phyloP scores from a whole-genome alignment of 495 filamentous ascomycete genomes.

The Hypoxylon trugodes region DNA sequence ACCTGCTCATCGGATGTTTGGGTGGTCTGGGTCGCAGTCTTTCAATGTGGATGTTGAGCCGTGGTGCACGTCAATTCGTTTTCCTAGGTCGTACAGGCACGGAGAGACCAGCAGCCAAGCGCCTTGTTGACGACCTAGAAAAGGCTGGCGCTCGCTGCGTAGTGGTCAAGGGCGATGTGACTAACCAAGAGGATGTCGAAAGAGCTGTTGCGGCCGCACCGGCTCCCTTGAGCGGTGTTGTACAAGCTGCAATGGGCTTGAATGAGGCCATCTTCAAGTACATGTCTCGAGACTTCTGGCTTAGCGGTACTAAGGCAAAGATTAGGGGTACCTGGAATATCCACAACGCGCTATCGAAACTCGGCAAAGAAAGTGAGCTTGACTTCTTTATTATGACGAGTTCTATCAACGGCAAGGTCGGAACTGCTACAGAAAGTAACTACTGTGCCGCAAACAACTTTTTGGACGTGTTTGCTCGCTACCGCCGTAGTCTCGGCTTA shows the following conservation, averaged over 20 bases:
- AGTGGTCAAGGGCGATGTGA: conserved; percentile 50
- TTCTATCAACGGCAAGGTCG: conserved; percentile 58
- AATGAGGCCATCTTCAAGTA: conserved; percentile 46
- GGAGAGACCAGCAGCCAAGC: conserved; percentile 42
- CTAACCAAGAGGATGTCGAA: conserved; percentile 42
- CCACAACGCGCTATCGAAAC: conserved; percentile 1
- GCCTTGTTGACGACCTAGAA: conserved; percentile 52
- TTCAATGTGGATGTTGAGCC: conserved; percentile 62
- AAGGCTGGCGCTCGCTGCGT: conserved; percentile 42
- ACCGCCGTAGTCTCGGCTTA: conserved; percentile 44
- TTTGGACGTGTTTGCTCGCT: conserved; percentile 52
- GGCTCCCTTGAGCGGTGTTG: conserved; percentile 48
- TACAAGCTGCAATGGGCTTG: conserved; percentile 62
- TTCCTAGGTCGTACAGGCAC: conserved; percentile 62
- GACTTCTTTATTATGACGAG: conserved; percentile 72
- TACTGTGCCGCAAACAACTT: conserved; percentile 65
- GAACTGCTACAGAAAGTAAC: conserved; percentile 57
- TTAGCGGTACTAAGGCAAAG: conserved; percentile 57
- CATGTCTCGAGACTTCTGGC: conserved; percentile 55
- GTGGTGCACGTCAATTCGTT: conserved; percentile 64
- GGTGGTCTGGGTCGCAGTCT: conserved; percentile 69
- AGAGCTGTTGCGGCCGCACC: conserved; percentile 41
- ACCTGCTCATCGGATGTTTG: conserved; percentile 66
- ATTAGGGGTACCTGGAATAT: conserved; percentile 49
- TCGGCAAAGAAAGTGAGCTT: conserved; percentile 47